Base-by-base conservation (phyloP, 2,329 filamentous ascomycete species). In the Phialocephala sp. region DNA sequence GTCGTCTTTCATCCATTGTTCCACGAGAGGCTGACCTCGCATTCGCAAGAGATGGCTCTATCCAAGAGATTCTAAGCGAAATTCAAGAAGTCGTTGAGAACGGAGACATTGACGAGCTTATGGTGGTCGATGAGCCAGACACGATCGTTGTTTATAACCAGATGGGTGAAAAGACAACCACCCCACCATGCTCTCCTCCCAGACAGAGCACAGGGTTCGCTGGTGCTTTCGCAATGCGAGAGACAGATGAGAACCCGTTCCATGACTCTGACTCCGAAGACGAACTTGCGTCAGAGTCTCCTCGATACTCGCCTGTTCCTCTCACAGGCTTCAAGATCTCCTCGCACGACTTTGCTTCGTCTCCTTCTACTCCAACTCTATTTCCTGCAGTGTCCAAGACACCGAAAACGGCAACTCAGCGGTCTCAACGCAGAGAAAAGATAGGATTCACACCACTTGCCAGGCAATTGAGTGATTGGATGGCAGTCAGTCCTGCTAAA, bases 371-470 rank as follows among this genome's bases (percentile, higher is more conserved):
- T 0, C 84, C 84, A 1, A 80, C 77, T 11, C 77, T 61, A 62
- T 72, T 72, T 55, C 59, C 59, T 24, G 41, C 65, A 2, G 66
- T 69, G 15, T 63, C 52, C 27, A 73, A 73, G 57, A 69, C 73
- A 35, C 65, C 71, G 41, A 70, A 62, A 36, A 65, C 64, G 35
- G 45, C 56, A 14, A 43, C 59, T n/a, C 37, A 63, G 20, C 37
- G 60, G 63, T 63, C 66, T 35, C 58, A 65, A 8, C 59, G 45
- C 12, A 64, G 52, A 47, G 67, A 68, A 18, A 78, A 79, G 20
- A 74, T 86, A 60, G 87, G 87, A 1, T 89, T 91, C 68, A 90
- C 88, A 1, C 87, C 88, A 27, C 79, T 92, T 43, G 86, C 86
- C 4, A 80, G 84, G 43, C 84, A 89, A 71, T 78, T 92, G 4